Base-by-base conservation (phyloP, 495 filamentous ascomycete species). In the Corynascus novoguineensis region DNA sequence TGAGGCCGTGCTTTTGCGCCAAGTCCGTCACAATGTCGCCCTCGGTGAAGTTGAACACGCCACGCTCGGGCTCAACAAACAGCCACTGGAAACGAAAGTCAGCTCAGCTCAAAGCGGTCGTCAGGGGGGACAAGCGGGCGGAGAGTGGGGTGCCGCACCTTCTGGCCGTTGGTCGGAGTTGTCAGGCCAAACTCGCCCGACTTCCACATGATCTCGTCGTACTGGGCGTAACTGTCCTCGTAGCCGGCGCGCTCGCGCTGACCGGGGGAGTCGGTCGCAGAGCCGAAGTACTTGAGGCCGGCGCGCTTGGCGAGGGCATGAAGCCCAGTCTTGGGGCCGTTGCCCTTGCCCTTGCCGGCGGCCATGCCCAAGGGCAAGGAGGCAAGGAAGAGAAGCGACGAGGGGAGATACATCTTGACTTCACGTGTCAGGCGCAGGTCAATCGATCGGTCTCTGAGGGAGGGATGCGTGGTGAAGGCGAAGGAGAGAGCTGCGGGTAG, bases 131-230 rank as follows among this genome's bases (percentile, higher is more conserved):
- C n/a, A n/a, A n/a, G n/a, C n/a, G n/a, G 22, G 24, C 5, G 15
- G 17, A 22, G 27, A 59, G 63, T n/a, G 19, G 37, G 42, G 17
- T 24, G 10, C 38, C 1, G n/a, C 17, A 62, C 60, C 67, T 81
- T 81, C 68, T 75, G 72, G 37, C 73, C 74, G 66, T 82, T 82
- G 41, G 75, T 72, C 9, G 78, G 80, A 0, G 79, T 81, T 4
- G 77, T 71, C 64, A 77, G 73, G 51, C 78, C 77, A 63, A 83
- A 83, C 58, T 78, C 71, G 55, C 67, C 64, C 15, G 66, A 69
- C 61, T 79, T 68, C 34, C 61, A 63, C 34, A 79, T 68, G 61
- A 77, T 77, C 45, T 62, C 53, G 66, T 68, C 55, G 51, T 71
- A 71, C 50, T 63, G 57, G 48, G 60, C 32, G 58, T 65, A 73